These are phyloP conservation scores for Anastatica hierochuntica DNA, from an alignment of 345 rosid species.

Conservation along the genomic window DNA sequence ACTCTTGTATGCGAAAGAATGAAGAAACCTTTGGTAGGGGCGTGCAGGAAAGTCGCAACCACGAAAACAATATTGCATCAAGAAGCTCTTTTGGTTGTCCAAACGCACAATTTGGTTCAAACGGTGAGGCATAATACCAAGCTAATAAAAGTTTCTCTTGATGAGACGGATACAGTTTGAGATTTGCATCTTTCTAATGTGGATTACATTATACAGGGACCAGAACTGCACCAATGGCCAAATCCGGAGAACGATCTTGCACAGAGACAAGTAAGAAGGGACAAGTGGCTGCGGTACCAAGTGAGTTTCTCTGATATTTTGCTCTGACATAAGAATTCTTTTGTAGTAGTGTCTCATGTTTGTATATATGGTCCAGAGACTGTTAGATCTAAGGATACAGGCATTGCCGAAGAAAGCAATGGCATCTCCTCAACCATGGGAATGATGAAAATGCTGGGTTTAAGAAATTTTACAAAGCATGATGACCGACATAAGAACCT, in stretches of 20 bases:
- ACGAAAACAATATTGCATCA: conserved; percentile 21
- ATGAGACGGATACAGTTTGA: not conserved
- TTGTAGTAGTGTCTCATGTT: conserved; percentile 8
- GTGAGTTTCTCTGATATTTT: conserved; percentile 23
- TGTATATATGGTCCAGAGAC: conserved; percentile 28
- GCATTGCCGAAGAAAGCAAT: conserved; percentile 27
- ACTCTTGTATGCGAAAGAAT: conserved; percentile 20
- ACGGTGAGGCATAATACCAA: conserved; percentile 12
- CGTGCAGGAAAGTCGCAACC: conserved; percentile 24
- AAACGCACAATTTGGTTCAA: conserved; percentile 21
- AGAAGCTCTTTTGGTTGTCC: conserved; percentile 28
- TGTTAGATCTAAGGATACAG: conserved; percentile 22
- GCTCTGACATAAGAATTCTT: not conserved
- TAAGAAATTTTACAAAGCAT: conserved; percentile 44
- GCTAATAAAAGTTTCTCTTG: conserved; percentile 7
- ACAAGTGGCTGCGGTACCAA: conserved; percentile 27
- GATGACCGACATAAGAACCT: conserved; percentile 35
- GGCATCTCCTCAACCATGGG: conserved; percentile 32
- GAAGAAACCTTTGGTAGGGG: conserved; percentile 28
- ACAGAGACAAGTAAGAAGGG: conserved; percentile 35
- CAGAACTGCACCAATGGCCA: conserved; percentile 28
- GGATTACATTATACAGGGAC: conserved; percentile 19
- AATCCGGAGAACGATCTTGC: conserved; percentile 30
- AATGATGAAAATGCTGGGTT: conserved; percentile 49
- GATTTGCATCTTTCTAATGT: conserved; percentile 9